These are phyloP conservation scores for Rhododendron mucronatum DNA, from an alignment of 148 eudicot species.

Conservation along the genomic window DNA sequence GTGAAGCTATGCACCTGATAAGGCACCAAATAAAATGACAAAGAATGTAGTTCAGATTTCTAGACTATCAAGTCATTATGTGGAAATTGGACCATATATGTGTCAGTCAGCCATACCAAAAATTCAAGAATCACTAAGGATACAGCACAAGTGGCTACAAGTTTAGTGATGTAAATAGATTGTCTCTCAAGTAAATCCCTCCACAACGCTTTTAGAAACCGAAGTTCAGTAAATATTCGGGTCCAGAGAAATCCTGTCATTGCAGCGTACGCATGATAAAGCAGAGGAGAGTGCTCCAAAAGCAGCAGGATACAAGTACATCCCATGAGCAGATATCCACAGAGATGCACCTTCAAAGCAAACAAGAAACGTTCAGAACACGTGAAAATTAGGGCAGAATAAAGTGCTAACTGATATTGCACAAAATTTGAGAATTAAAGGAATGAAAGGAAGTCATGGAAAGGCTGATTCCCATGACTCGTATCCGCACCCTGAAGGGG, in stretches of 20 bases:
- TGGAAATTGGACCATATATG: background rate
- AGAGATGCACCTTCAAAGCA: conserved; percentile 34
- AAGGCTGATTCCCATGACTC: background rate
- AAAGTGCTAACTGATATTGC: background rate
- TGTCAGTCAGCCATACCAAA: conserved; percentile 43
- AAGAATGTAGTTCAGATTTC: conserved; percentile 7
- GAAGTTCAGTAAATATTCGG: conserved; percentile 63
- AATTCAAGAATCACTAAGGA: conserved; percentile 73
- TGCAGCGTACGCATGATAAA: conserved; percentile 81
- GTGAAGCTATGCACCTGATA: conserved; percentile 88
- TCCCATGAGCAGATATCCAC: conserved; percentile 64
- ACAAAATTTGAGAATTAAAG: background rate
- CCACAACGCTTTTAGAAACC: conserved; percentile 61
- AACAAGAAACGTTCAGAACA: background rate
- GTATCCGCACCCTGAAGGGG: background rate
- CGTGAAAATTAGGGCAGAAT: background rate
- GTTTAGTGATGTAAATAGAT: conserved; percentile 38
- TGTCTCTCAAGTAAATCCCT: conserved; percentile 43
- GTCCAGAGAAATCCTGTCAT: conserved; percentile 96
- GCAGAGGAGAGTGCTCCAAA: conserved; percentile 79
- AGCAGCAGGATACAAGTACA: conserved; percentile 43
- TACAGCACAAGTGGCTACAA: conserved; percentile 41
- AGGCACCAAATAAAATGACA: background rate
- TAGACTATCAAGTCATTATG: background rate
- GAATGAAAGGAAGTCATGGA: background rate